Conservation (phyloP, 148 eudicot genomes). For the Vaccinium darrowii region DNA sequence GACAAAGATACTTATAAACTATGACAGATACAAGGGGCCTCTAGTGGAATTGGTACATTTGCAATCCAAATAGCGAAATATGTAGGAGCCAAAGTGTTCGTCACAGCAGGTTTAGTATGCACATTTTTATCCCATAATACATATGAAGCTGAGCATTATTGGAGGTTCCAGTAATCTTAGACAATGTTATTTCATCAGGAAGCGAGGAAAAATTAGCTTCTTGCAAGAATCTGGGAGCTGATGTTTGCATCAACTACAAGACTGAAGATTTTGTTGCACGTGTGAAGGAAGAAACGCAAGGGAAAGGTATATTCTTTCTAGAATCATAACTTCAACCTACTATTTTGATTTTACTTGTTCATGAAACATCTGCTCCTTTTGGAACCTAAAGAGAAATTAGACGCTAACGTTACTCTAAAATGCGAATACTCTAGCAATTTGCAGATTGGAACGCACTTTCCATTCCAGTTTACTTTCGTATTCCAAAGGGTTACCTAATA, state of each 20-base stretch:
- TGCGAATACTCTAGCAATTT: background rate
- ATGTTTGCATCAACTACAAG: conserved; percentile 90
- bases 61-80: conserved; percentile 76
- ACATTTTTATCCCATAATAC: background rate
- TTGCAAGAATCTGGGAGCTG: conserved; percentile 91
- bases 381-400: background rate
- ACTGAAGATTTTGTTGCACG: conserved; percentile 94
- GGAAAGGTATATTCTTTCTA: conserved; percentile 58
- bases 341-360: background rate
- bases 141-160: background rate
- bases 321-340: background rate
- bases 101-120: conserved; percentile 71
- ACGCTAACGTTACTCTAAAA: background rate
- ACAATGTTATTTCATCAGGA: conserved; percentile 37
- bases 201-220: conserved; percentile 76
- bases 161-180: background rate
- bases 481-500: background rate
- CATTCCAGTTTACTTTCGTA: background rate
- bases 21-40: conserved; percentile 84
- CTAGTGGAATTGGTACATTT: conserved; percentile 97
- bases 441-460: background rate
- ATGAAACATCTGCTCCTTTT: background rate
- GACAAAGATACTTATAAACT: background rate
- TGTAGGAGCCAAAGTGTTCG: conserved; percentile 50
- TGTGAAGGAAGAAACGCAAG: conserved; percentile 90